Conservation (phyloP, 192 early-diverging fungal genomes). For the Chytriomyces confervae region DNA sequence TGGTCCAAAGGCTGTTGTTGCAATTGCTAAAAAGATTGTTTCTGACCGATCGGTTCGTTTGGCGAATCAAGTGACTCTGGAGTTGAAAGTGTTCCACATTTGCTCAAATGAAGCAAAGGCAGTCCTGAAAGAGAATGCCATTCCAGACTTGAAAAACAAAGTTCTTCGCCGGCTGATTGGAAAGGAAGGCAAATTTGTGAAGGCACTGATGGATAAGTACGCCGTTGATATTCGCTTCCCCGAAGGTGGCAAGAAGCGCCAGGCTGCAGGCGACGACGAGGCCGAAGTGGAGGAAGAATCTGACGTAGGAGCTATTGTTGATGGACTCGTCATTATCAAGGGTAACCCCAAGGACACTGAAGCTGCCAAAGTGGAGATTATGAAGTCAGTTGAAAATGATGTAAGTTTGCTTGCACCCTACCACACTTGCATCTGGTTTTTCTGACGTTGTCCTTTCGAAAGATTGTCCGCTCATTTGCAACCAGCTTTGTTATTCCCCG, state of each 20-base stretch:
- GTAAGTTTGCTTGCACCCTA: conserved; percentile 11
- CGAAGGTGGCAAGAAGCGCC: conserved; percentile 49
- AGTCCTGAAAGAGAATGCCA: conserved; percentile 44
- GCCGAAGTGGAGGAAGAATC: conserved; percentile 39
- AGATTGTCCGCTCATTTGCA: conserved; percentile 61
- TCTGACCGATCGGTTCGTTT: conserved; percentile 49
- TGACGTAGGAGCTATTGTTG: conserved; percentile 8
- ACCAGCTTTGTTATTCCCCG: conserved; percentile 70
- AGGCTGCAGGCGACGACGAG: conserved; percentile 52
- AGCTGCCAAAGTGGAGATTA: conserved; percentile 78
- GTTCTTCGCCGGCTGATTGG: conserved; percentile 73
- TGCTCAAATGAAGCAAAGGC: conserved; percentile 60
- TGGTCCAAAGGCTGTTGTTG: conserved; percentile 61
- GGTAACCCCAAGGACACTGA: conserved; percentile 85
- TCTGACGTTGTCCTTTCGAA: background rate
- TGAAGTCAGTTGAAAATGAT: conserved; percentile 85
- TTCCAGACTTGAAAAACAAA: conserved; percentile 46
- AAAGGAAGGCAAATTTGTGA: conserved; percentile 84
- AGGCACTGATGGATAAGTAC: conserved; percentile 75
- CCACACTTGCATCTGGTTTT: background rate
- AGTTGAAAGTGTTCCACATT: conserved; percentile 72
- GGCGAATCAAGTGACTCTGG: conserved; percentile 70
- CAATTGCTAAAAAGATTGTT: conserved; percentile 46
- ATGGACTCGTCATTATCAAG: conserved; percentile 74
- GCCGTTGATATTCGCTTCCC: conserved; percentile 71